Conservation (phyloP, 148 eudicot species). For the Gaultheria prostrata region DNA sequence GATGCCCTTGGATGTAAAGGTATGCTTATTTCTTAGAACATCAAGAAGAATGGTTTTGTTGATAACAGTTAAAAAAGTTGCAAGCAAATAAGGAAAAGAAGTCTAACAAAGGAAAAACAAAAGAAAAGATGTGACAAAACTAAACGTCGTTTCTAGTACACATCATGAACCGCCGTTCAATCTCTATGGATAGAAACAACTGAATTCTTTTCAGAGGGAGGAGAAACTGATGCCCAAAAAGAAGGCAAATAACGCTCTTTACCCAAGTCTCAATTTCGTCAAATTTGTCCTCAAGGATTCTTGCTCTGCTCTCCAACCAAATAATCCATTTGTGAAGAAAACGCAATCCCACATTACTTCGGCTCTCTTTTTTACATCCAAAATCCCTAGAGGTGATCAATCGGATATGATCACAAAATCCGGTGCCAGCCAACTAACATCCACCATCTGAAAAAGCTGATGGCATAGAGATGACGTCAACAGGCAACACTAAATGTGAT, state of each 20-base stretch:
- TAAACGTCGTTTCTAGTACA: not conserved
- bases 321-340: not conserved
- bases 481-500: not conserved
- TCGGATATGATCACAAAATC: not conserved
- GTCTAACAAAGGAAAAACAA: not conserved
- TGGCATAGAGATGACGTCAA: not conserved
- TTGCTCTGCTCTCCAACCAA: not conserved
- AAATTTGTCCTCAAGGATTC: not conserved
- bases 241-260: not conserved
- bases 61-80: not conserved
- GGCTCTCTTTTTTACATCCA: not conserved
- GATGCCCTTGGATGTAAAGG: constrained; percentile 98
- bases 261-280: not conserved
- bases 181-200: not conserved
- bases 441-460: not conserved
- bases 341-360: not conserved
- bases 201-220: not conserved
- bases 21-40: constrained; percentile 11
- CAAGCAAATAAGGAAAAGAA: not conserved
- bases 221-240: not conserved
- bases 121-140: not conserved
- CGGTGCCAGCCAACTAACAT: not conserved
- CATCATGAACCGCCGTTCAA: not conserved
- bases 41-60: not conserved
- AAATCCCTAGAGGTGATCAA: not conserved